Evolutionary conservation across 345 rosid species (phyloP), one percentile per base, ranked within the genome.

Genomic region (Barbarea vulgaris): DNA sequence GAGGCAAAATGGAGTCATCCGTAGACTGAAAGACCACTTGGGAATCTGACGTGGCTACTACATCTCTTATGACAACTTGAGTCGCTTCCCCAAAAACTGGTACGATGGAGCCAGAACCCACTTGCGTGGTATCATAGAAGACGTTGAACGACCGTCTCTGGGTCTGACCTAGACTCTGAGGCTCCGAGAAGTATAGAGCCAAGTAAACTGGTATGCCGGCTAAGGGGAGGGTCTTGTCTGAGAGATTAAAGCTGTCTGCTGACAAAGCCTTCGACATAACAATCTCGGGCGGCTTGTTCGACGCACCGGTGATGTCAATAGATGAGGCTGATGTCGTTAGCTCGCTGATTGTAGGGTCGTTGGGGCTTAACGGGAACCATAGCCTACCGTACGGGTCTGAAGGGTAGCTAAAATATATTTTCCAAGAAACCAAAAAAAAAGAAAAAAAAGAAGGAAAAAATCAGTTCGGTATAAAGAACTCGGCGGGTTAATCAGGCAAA

Each of bases 151-250:
- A 70, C 24, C 75, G 54, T 58, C 2, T 70, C 15, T 56, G 28
- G 7, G 42, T 28, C 54, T 2, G 65, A 21, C 3, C 25, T 42
- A 46, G 46, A 30, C n/a, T 59, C 25, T 46, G 17, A 4, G 58
- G 65, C 67, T 70, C 75, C 11, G 67, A 70, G 58, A 70, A 70
- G 47, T 70, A 58, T 9, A 70, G 55, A 10, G 58, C 75, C 34
- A 70, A 59, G 75, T 70, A 58, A 19, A 58, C 21, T 1, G 46
- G 55, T 12, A 8, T 8, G 13, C 74, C 65, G 2, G 55, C 21
- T 14, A 8, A 2, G 2, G 72, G 72, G 31, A 68, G 14, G n/a
- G 18, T 7, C 19, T 39, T 10, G 51, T 39, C 19, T 4, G 42
- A n/a, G 30, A 57, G n/a, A 19, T 1, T 9, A 58, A 70, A 19